phyloP scores from a whole-genome alignment of 352 stramenopile species.

The Thalassiosira livingstoniorum region DNA sequence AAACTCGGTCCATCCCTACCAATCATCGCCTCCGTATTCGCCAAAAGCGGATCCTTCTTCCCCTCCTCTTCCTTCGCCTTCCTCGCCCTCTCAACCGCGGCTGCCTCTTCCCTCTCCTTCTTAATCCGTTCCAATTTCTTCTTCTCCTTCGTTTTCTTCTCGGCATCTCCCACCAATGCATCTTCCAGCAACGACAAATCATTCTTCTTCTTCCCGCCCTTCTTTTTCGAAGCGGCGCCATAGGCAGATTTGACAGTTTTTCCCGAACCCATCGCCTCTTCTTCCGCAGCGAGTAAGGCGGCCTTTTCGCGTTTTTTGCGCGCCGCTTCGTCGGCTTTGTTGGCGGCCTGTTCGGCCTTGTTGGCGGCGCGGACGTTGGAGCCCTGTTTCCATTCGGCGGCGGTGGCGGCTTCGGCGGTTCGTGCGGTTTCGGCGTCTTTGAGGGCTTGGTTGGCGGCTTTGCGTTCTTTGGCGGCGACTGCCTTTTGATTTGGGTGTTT shows the following conservation, averaged over 20 bases:
- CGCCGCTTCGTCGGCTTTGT: conserved; percentile 78
- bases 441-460: conserved; percentile 66
- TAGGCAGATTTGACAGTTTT: conserved; percentile 56
- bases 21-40: conserved; percentile 80
- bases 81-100: conserved; percentile 16
- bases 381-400: conserved; percentile 70
- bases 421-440: conserved; percentile 59
- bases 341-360: conserved; percentile 43
- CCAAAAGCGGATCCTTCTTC: conserved; percentile 68
- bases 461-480: conserved; percentile 60
- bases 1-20: conserved; percentile 15
- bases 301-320: conserved; percentile 75
- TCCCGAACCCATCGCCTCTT: conserved; percentile 48
- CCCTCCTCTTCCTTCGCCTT: conserved; percentile 41
- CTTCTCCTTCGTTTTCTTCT: conserved; percentile 80
- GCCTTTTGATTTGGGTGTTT: conserved; percentile 63
- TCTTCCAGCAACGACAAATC: conserved; percentile 77
- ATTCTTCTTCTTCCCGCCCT: conserved; percentile 70
- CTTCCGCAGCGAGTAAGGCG: conserved; percentile 69
- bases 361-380: conserved; percentile 57
- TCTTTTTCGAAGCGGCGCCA: conserved; percentile 49
- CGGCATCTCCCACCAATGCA: conserved; percentile 70
- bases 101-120: conserved; percentile 32
- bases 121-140: conserved; percentile 62
- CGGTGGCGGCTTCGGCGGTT: conserved; percentile 42